Conservation (phyloP, 2,329 filamentous ascomycete genomes). For the Fusarium sp. region DNA sequence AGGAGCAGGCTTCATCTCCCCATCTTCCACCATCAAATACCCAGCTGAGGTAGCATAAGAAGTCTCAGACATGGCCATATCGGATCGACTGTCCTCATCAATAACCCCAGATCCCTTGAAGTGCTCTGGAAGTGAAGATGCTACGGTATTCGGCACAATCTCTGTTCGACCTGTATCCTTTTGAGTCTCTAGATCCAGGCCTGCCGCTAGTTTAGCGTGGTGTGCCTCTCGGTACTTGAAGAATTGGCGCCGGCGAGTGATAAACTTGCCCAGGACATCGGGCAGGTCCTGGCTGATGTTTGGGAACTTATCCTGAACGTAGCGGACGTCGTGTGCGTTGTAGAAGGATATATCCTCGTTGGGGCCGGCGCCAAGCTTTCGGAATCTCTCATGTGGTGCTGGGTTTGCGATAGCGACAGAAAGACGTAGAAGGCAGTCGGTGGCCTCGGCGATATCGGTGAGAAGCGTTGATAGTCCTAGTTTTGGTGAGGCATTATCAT, state of each 20-base stretch:
- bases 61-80: constrained; percentile 39
- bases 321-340: constrained; percentile 40
- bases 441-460: constrained; percentile 30
- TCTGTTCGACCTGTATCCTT: constrained; percentile 1
- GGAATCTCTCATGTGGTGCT: constrained; percentile 47
- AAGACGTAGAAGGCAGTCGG: constrained; percentile 48
- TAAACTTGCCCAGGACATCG: constrained; percentile 44
- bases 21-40: background rate
- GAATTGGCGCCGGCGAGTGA: constrained; percentile 47
- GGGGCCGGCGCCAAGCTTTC: background rate
- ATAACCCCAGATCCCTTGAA: constrained; percentile 11
- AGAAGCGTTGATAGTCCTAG: fast-evolving
- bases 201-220: constrained; percentile 41
- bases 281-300: constrained; percentile 18
- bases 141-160: constrained; percentile 21
- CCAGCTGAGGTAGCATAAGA: constrained; percentile 43
- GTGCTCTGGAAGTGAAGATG: constrained; percentile 34
- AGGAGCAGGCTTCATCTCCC: background rate
- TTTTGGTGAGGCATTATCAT: fast-evolving
- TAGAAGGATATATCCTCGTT: constrained; percentile 35
- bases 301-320: constrained; percentile 47
- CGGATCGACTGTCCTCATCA: constrained; percentile 36
- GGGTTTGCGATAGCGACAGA: constrained; percentile 50
- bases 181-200: background rate
- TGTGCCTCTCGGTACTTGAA: constrained; percentile 51